A percentile compares a stretch with the other conserved stretches of the same genome.
Evolutionary conservation across 805 yeast species (phyloP).

Genomic region (Tetrapisispora arboricola): DNA sequence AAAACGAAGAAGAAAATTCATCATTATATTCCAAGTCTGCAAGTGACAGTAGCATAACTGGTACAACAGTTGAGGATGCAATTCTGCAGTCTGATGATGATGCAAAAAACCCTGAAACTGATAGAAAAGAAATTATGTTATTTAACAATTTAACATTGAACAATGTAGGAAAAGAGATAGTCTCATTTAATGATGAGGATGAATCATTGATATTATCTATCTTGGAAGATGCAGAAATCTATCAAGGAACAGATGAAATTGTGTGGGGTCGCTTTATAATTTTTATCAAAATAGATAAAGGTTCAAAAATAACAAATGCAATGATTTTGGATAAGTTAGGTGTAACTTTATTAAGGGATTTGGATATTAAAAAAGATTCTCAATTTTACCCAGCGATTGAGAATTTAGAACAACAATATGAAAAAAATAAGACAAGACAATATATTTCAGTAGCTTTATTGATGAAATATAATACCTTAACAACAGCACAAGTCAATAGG

Average conservation of each 20-base stretch:
- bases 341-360: constrained; percentile 43
- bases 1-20: too few species aligned
- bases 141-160: constrained; percentile 9
- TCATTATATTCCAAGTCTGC: too few species aligned
- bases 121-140: not conserved
- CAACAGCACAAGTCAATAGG: constrained; percentile 13
- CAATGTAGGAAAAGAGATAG: constrained; percentile 1
- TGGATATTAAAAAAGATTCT: constrained; percentile 51
- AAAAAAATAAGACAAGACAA: constrained; percentile 51
- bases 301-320: constrained; percentile 38
- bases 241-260: constrained; percentile 18
- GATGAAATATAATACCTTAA: constrained; percentile 53
- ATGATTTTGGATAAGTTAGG: constrained; percentile 59
- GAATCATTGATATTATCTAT: constrained; percentile 15
- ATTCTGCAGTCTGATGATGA: too few species aligned
- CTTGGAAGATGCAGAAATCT: constrained; percentile 17
- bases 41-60: too few species aligned
- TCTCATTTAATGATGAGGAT: constrained; percentile 4
- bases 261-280: constrained; percentile 24
- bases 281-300: constrained; percentile 15
- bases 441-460: constrained; percentile 68
- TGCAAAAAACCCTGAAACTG: too few species aligned
- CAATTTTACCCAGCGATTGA: constrained; percentile 71
- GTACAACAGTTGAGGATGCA: too few species aligned
- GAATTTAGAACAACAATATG: constrained; percentile 43